These are phyloP conservation scores for Penicillium sp. DNA, from an alignment of 2,329 filamentous ascomycete genomes.

Conservation along the genomic window DNA sequence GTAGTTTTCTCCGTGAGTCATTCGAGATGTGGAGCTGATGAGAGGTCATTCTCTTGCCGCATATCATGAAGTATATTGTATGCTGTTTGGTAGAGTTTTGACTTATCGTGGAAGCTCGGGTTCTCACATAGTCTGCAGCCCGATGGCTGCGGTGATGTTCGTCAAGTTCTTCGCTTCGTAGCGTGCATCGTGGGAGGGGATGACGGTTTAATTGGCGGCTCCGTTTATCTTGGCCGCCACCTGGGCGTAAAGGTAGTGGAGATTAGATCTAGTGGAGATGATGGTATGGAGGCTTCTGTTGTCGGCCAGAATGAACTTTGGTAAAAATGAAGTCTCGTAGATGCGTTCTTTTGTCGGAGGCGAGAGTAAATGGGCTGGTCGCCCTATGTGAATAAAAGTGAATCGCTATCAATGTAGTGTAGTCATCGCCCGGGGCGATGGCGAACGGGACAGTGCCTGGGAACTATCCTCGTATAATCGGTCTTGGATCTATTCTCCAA, in stretches of 20 bases:
- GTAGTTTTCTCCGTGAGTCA: neutral
- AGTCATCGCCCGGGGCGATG: too few relatives aligned
- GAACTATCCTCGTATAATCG: neutral
- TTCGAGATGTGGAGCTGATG: too few relatives aligned
- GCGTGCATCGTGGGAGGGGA: neutral
- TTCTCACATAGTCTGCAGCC: too few relatives aligned
- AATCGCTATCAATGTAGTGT: neutral
- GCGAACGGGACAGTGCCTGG: too few relatives aligned
- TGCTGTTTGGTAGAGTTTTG: fast-evolving
- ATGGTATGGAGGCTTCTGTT: neutral
- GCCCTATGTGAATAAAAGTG: too few relatives aligned
- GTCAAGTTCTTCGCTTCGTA: too few relatives aligned
- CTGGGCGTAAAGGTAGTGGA: neutral
- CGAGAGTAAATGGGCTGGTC: neutral
- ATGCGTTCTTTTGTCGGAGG: neutral
- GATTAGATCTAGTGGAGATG: too few relatives aligned
- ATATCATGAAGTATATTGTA: too few relatives aligned
- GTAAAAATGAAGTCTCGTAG: neutral
- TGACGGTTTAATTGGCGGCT: neutral
- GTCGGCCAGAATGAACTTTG: too few relatives aligned
- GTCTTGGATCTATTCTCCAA: neutral
- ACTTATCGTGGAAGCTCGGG: neutral
- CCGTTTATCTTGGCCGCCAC: neutral
- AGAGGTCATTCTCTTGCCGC: neutral
- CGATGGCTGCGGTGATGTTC: too few relatives aligned